Evolutionary conservation across 1,284 basidiomycete species (phyloP), one percentile per base, ranked within the genome.

Genomic region (Singerocomus inundabilis): DNA sequence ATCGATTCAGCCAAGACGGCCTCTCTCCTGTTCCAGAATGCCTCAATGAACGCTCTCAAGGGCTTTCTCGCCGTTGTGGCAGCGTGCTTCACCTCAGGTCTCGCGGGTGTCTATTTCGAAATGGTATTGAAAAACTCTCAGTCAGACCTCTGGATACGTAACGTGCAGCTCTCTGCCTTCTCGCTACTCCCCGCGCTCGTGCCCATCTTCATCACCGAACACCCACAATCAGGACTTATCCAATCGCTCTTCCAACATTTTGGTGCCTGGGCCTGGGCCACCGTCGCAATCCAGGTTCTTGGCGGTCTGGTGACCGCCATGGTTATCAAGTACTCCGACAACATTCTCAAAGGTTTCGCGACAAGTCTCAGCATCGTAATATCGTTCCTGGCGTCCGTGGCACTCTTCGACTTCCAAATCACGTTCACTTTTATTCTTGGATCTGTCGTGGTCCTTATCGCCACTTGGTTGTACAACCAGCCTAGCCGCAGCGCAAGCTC

Each of bases 311-410:
- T 98, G 47, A 98, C 96, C 6, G 94, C 95, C 3, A 63, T 91
- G 8, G 88, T 91, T 48, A 91, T 91, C 78, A 91, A 91, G 70
- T 90, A 92, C 64, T 85, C 88, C 53, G 91, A 93, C 70, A 93
- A 93, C 69, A 93, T 94, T 63, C 75, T 92, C 66, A 96, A 97
- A 70, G 93, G 95, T 25, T 99, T 98, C 63, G 96, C 96, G 8
- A 98, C 95, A 0, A 91, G 87, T 56, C 79, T 98, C 48, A 89
- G 86, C 55, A 98, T 99, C 72, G 83, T 98, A 51, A 74, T 99
- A 45, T 94, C 93, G 38, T 98, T 95, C 79, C 80, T 95, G 53
- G 91, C 93, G 4, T 92, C 88, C 36, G 91, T 98, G 54, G 82
- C 82, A 18, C 80, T 98, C 31, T 98, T 98, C 76, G 78, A 89